phyloP scores from a whole-genome alignment of 352 stramenopile species.

The Phytophthora palmivora region DNA sequence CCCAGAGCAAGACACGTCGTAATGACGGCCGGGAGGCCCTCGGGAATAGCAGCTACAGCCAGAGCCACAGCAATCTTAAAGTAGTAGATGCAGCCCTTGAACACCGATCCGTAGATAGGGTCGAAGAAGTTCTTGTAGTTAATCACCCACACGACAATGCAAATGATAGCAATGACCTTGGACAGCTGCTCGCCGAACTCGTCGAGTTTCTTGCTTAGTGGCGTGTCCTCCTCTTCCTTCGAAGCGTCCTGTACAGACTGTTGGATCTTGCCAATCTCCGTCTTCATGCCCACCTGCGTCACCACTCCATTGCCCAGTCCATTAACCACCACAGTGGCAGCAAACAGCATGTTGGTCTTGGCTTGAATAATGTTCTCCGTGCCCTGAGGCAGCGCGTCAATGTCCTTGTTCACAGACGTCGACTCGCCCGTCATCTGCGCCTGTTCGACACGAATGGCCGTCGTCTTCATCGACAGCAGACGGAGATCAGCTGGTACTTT shows the following conservation, averaged over 20 bases:
- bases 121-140: slow-evolving; percentile 98
- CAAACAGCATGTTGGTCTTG: slow-evolving; percentile 98
- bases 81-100: slow-evolving; percentile 99
- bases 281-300: slow-evolving; percentile 97
- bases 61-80: slow-evolving; percentile 99
- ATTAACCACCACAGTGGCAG: slow-evolving; percentile 97
- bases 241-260: slow-evolving; percentile 93
- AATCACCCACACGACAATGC: slow-evolving; percentile 96
- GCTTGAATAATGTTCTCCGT: slow-evolving; percentile 90
- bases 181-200: slow-evolving; percentile 98
- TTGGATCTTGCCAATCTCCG: slow-evolving; percentile 99
- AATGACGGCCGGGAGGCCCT: slow-evolving; percentile 98
- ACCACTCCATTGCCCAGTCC: slow-evolving; percentile 95
- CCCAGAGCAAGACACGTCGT: slow-evolving; percentile 97
- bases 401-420: slow-evolving; percentile 93
- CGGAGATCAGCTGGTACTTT: slow-evolving; percentile 97
- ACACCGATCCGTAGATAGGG: slow-evolving; percentile 83
- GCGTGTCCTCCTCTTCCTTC: slow-evolving; percentile 95
- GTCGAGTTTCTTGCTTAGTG: slow-evolving; percentile 98
- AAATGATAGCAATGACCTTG: slow-evolving; percentile 98
- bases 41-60: slow-evolving; percentile 98
- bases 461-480: slow-evolving; percentile 95
- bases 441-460: slow-evolving; percentile 95
- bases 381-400: slow-evolving; percentile 68
- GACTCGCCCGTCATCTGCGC: slow-evolving; percentile 97